These are phyloP conservation scores for Trichophyton simii DNA, from an alignment of 2,329 filamentous ascomycete genomes.

Conservation along the genomic window DNA sequence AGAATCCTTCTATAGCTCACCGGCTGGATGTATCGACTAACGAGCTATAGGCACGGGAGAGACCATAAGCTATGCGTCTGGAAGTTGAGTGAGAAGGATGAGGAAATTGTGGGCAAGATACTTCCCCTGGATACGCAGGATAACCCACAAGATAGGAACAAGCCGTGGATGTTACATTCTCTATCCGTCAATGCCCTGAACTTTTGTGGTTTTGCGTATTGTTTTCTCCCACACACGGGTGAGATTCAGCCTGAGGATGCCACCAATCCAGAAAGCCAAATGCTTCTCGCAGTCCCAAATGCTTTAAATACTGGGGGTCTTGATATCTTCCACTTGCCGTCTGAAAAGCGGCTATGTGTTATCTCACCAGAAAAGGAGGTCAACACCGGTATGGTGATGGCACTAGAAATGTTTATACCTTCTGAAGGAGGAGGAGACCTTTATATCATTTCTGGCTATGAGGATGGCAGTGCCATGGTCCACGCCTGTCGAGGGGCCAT, in stretches of 20 bases:
- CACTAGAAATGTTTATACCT: conserved; percentile 50
- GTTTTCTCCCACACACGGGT: conserved; percentile 24
- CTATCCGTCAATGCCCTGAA: conserved; percentile 87
- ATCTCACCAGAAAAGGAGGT: conserved; percentile 36
- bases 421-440: conserved; percentile 33
- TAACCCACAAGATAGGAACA: conserved; percentile 32
- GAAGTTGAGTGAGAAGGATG: conserved; percentile 57
- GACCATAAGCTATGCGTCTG: conserved; percentile 80
- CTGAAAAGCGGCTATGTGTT: conserved; percentile 53
- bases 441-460: conserved; percentile 64
- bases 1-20: conserved; percentile 24
- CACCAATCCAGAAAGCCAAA: conserved; percentile 26
- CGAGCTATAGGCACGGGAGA: conserved; percentile 59
- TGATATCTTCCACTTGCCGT: conserved; percentile 73
- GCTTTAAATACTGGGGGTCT: conserved; percentile 61
- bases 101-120: conserved; percentile 44
- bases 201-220: conserved; percentile 73
- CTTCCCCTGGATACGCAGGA: conserved; percentile 56
- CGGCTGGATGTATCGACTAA: too few relatives aligned
- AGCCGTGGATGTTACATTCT: conserved; percentile 76
- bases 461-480: conserved; percentile 65
- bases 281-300: conserved; percentile 61
- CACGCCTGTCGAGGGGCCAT: conserved; percentile 39
- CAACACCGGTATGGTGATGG: conserved; percentile 70
- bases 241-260: background rate